Percentiles rank a stretch among this genome's conserved stretches.
phyloP scores from a whole-genome alignment of 306 rosid genomes.

The Vigna hirtella region DNA sequence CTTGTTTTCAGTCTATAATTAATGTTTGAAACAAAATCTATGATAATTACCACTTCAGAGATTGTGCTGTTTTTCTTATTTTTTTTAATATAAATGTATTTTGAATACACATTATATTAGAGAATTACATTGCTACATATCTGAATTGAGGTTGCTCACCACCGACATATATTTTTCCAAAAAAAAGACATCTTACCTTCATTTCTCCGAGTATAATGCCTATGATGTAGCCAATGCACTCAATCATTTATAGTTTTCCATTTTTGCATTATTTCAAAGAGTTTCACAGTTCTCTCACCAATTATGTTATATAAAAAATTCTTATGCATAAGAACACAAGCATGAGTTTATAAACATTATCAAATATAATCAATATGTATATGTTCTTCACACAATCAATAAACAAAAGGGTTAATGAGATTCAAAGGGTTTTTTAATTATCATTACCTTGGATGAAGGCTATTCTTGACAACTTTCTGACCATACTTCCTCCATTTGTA shows the following conservation, averaged over 20 bases:
- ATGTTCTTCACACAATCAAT: too few species aligned
- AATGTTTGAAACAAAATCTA: slow-evolving; percentile 26
- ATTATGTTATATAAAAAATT: too few species aligned
- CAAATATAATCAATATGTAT: background rate
- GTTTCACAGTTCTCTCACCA: too few species aligned
- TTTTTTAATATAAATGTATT: too few species aligned
- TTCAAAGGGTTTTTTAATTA: slow-evolving; percentile 35
- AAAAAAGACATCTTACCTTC: slow-evolving; percentile 57
- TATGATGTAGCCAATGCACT: slow-evolving; percentile 47
- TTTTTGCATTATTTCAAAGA: background rate
- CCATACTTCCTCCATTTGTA: slow-evolving; percentile 99
- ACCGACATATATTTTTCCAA: slow-evolving; percentile 42
- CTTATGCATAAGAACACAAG: background rate
- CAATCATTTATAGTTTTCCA: slow-evolving; percentile 26
- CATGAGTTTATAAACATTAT: background rate
- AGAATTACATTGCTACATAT: too few species aligned
- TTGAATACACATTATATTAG: too few species aligned
- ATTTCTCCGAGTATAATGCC: slow-evolving; percentile 51
- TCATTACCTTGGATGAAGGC: slow-evolving; percentile 99
- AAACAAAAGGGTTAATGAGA: background rate
- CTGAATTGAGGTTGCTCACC: background rate
- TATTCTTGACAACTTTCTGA: slow-evolving; percentile 95
- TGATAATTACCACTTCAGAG: background rate
- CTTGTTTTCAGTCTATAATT: background rate
- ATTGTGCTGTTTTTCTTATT: too few species aligned